A percentile compares a stretch with the other conserved stretches of the same genome.
Conservation (phyloP, 768 basidiomycete species). For the Calocybe gangraenosa region DNA sequence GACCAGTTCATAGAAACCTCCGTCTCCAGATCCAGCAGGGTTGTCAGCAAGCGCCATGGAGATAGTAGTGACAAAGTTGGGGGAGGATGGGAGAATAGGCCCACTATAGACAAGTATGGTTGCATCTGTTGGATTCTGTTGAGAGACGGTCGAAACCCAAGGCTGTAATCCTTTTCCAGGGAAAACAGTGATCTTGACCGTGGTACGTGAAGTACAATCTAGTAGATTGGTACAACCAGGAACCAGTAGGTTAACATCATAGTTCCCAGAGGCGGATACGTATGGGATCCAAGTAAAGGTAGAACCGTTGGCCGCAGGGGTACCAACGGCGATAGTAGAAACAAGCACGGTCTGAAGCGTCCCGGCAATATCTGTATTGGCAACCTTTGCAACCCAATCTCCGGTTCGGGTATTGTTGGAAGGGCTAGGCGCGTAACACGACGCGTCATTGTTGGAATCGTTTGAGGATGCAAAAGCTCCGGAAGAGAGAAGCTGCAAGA, state of each 20-base stretch:
- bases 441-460: slow-evolving; percentile 49
- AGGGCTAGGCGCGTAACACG: slow-evolving; percentile 75
- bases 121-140: slow-evolving; percentile 66
- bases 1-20: slow-evolving; percentile 74
- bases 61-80: slow-evolving; percentile 69
- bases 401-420: slow-evolving; percentile 70
- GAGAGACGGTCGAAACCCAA: slow-evolving; percentile 65
- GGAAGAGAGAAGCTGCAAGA: slow-evolving; percentile 88
- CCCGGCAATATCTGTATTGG: slow-evolving; percentile 71
- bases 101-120: slow-evolving; percentile 71
- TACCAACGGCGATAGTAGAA: slow-evolving; percentile 62
- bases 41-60: slow-evolving; percentile 66
- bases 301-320: slow-evolving; percentile 57
- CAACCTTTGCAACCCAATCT: slow-evolving; percentile 60
- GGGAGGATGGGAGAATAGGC: slow-evolving; percentile 70
- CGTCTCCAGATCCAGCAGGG: slow-evolving; percentile 59
- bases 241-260: slow-evolving; percentile 78
- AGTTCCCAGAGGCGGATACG: slow-evolving; percentile 84
- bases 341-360: slow-evolving; percentile 75
- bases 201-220: slow-evolving; percentile 78
- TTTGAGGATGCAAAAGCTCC: slow-evolving; percentile 87
- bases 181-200: slow-evolving; percentile 79
- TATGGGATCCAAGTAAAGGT: slow-evolving; percentile 89
- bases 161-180: slow-evolving; percentile 67
- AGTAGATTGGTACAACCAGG: slow-evolving; percentile 83